Evolutionary conservation across 2,329 filamentous ascomycete species (phyloP), one percentile per base, ranked within the genome.

Genomic region (Colletotrichum sp.): DNA sequence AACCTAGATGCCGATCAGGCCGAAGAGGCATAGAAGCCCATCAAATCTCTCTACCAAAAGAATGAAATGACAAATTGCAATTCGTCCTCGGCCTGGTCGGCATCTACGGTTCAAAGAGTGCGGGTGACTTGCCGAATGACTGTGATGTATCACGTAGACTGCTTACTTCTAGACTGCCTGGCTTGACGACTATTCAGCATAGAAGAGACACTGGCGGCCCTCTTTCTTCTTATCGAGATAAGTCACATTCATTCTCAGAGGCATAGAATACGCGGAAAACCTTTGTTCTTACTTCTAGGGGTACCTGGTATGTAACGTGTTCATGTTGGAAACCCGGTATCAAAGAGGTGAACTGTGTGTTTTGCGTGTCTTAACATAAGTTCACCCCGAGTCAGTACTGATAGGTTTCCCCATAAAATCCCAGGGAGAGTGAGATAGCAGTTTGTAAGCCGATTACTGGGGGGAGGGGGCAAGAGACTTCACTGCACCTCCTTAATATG

Each of bases 361-460:
- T 43, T 43, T 43, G 38, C 38, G 18, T n/a, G 38, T 47, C 38
- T 12, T 47, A 47, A 43, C 38, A n/a, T 1, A 43, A 43, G 18
- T n/a, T 43, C 38, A 43, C n/a, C 18, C 38, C 5, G 18, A 43
- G 38, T 47, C 38, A 47, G 38, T n/a, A 47, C 38, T 47, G 38
- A 2, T 47, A 6, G 38, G 18, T 47, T 47, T 47, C 18, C 38
- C 9, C 38, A 47, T 1, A 12, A n/a, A 47, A 0, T n/a, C 1
- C 0, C n/a, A 0, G 0, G 18, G 18, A 0, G 9, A n/a, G 1
- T n/a, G 38, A 47, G 9, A n/a, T 47, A 43, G 24, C 4, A 38
- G 16, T 5, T 43, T 8, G 18, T 11, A 43, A 8, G 11, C 38
- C 3, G 6, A 43, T 43, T n/a, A 43, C 11, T 12, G 3, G 38